Base-by-base conservation (phyloP, 768 basidiomycete species). In the Clitopilus hobsonii region DNA sequence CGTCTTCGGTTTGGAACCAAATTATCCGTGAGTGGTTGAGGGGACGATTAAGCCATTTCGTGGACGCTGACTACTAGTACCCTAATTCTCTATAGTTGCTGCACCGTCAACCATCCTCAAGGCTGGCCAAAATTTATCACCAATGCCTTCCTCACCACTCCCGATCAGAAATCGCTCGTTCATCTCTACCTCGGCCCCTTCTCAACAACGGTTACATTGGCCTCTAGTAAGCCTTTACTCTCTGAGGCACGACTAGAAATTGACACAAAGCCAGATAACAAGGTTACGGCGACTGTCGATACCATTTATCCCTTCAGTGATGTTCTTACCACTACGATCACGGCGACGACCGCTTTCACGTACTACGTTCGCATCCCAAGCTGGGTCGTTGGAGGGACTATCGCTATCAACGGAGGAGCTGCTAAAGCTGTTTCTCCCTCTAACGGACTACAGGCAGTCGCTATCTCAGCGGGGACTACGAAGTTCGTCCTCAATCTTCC, bases 101-200 rank as follows among this genome's bases (percentile, higher is more conserved):
- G 78, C 64, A 78, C 76, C 5, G 79, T 80, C 38, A 78, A 80
- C 52, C 72, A 74, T 53, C 78, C 78, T 14, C 79, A 81, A 62
- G 77, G 75, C 27, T 80, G 76, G 74, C 78, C 79, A 0, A 81
- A 79, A 58, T 80, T 80, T 60, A 72, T 80, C 53, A 70, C 73
- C 22, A 78, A 78, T 61, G 70, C 78, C 8, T 80, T 80, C 61
- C 65, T 80, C 14, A 74, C 70, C 1, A 74, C 74, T 7, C 67
- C 74, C 10, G 73, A 77, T 60, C 60, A 67, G 49, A 56, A 62
- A 18, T 74, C 73, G 0, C 69, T 79, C 11, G 75, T 77, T 1
- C 78, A 80, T 23, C 60, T 76, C 11, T 78, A 77, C 55, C 69
- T 79, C 13, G 78, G 77, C 7, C 78, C 78, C 2, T 76, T 78